phyloP scores from a whole-genome alignment of 1,139 yeast species.

The Yamadazyma epiphylla region DNA sequence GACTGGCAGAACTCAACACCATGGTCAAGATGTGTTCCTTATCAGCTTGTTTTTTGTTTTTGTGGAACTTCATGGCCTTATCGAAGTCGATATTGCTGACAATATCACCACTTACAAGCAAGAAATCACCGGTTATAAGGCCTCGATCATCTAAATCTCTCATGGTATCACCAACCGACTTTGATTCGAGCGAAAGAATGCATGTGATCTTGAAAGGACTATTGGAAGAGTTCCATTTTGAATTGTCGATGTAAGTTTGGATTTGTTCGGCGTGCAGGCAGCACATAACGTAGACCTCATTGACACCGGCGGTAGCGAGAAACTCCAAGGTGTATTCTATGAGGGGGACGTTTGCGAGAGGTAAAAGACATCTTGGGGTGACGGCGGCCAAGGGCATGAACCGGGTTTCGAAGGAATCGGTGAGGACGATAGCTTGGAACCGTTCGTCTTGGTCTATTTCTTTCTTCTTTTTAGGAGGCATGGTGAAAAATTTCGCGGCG shows the following conservation, averaged over 20 bases:
- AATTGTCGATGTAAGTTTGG: conserved; percentile 72
- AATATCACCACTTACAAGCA: conserved; percentile 90
- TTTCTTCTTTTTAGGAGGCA: conserved; percentile 48
- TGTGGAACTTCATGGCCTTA: conserved; percentile 70
- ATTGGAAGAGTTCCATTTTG: conserved; percentile 69
- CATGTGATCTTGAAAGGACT: conserved; percentile 80
- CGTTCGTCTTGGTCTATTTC: conserved; percentile 66
- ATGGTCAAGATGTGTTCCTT: conserved; percentile 91
- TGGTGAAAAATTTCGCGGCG: conserved; percentile 20
- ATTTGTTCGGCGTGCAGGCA: conserved; percentile 88
- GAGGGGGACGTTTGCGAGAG: conserved; percentile 88
- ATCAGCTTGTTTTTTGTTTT: conserved; percentile 65
- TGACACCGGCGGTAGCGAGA: conserved; percentile 84
- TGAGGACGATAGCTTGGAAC: conserved; percentile 88
- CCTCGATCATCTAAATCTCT: conserved; percentile 92
- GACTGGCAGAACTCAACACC: conserved; percentile 84
- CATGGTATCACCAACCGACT: conserved; percentile 96
- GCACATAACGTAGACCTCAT: conserved; percentile 87
- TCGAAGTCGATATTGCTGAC: conserved; percentile 84
- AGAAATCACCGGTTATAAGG: conserved; percentile 80
- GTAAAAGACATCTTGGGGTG: conserved; percentile 84
- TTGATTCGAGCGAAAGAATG: conserved; percentile 79
- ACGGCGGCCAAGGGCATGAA: conserved; percentile 88
- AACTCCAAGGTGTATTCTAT: conserved; percentile 94
- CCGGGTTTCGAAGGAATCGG: conserved; percentile 88